Evolutionary conservation across 139 green algal genomes (phyloP), one percentile per base, ranked within the genome.

Genomic region (Picochlorum sp.): DNA sequence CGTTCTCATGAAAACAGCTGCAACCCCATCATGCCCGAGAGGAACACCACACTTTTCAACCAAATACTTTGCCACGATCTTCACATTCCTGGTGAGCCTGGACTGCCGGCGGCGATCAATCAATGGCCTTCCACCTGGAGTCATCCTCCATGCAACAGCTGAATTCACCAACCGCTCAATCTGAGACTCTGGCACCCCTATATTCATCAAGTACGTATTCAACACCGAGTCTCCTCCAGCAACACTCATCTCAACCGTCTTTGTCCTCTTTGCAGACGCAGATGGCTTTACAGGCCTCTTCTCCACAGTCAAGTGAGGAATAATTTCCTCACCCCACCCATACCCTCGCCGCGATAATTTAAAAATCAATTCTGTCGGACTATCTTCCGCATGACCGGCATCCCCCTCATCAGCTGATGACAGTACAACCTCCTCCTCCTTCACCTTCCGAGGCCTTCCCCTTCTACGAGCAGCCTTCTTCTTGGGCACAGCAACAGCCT

Each of bases 271-370:
- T 21, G 16, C 50, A 49, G 26, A 47, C 24, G 10, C 13, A 23
- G 15, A 37, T 41, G 50, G 20, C 49, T 59, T 20, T 11, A 59
- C 20, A 28, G 16, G 50, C 11, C 49, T 55, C 18, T 20, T 56
- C 67, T 83, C 76, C 24, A 86, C 52, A 6, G 49, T 69, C 0
- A 84, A 6, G 52, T 73, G 70, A 0, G 81, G 81, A 2, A 87
- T 62, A 24, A 87, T 74, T 44, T 83, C 81, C 62, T 87, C 81
- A 3, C 60, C 75, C 81, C 81, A 87, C 10, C 80, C 80, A 7
- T 81, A 70, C 2, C 80, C 80, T 26, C 61, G 64, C 20, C 75
- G 62, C 51, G 86, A 75, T 50, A 86, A 57, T 50, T 56, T 63
- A 44, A 84, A 83, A 20, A 86, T 81, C 0, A 78, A 63, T 67